Evolutionary conservation across 2,329 filamentous ascomycete genomes (phyloP).

Genomic region (Penicillium sp.): DNA sequence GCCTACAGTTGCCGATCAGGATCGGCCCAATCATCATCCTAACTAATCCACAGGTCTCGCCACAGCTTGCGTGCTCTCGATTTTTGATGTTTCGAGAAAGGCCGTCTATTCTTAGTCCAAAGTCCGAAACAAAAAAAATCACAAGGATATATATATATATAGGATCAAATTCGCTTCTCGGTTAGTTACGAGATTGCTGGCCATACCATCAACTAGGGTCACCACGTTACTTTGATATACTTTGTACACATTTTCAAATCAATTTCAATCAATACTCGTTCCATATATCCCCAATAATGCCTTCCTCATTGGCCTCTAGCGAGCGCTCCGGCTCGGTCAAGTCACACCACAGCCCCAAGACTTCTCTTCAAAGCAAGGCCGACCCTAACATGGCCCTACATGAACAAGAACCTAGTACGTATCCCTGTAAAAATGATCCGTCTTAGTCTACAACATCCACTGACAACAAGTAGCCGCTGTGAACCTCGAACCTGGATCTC

Average conservation of each 20-base stretch:
- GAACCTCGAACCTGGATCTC: slow-evolving; percentile 14
- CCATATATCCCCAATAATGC: slow-evolving; percentile 14
- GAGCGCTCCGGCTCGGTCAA: slow-evolving; percentile 26
- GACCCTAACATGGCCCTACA: slow-evolving; percentile 81
- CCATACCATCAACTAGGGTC: background rate
- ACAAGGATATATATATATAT: background rate
- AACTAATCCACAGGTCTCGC: slow-evolving; percentile 13
- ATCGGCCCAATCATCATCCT: slow-evolving; percentile 18
- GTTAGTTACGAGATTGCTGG: background rate
- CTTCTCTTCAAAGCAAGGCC: slow-evolving; percentile 67
- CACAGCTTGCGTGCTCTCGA: slow-evolving; percentile 22
- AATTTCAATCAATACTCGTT: background rate
- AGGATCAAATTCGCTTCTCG: background rate
- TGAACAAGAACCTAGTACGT: slow-evolving; percentile 80
- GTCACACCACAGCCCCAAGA: slow-evolving; percentile 25
- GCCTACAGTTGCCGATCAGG: slow-evolving; percentile 14
- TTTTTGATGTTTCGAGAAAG: slow-evolving; percentile 3
- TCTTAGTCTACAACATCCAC: background rate
- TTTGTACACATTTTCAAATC: background rate
- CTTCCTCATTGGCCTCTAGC: slow-evolving; percentile 23
- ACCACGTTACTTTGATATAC: background rate
- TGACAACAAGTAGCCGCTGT: slow-evolving; percentile 25
- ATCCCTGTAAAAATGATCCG: background rate
- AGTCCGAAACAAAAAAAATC: background rate
- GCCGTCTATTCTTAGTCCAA: slow-evolving; percentile 22